Conservation (phyloP, 148 eudicot species). For the Nepenthes gracilis region DNA sequence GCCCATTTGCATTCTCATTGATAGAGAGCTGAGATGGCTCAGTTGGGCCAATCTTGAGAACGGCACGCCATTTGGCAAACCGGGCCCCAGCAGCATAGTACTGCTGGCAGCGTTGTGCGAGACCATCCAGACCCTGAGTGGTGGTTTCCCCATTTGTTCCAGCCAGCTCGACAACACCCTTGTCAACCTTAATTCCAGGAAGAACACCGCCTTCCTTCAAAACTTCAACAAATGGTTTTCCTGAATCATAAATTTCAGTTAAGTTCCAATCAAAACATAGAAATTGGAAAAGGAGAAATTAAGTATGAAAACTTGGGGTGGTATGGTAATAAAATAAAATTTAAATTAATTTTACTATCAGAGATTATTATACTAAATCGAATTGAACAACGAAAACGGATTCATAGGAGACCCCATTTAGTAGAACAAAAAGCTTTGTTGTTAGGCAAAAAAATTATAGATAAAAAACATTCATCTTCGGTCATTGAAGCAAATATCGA, state of each 20-base stretch:
- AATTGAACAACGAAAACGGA: no score
- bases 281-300: no score
- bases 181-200: slow-evolving; percentile 94
- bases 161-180: slow-evolving; percentile 75
- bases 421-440: background rate
- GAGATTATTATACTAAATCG: no score
- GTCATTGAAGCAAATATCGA: no score
- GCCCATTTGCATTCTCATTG: slow-evolving; percentile 69
- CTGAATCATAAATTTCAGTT: slow-evolving; percentile 18
- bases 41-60: slow-evolving; percentile 63
- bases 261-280: background rate
- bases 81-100: slow-evolving; percentile 72
- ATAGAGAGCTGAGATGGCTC: slow-evolving; percentile 77
- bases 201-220: slow-evolving; percentile 71
- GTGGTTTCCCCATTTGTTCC: slow-evolving; percentile 88
- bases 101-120: slow-evolving; percentile 49
- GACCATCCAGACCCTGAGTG: slow-evolving; percentile 78
- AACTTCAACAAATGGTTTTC: slow-evolving; percentile 77
- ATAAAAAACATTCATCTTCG: no score
- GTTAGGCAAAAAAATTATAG: background rate
- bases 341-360: no score
- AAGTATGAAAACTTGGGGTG: no score
- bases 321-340: no score
- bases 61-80: slow-evolving; percentile 86
- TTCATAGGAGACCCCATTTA: no score